phyloP scores from a whole-genome alignment of 1,284 basidiomycete species.

The Porphyrellus sp. region DNA sequence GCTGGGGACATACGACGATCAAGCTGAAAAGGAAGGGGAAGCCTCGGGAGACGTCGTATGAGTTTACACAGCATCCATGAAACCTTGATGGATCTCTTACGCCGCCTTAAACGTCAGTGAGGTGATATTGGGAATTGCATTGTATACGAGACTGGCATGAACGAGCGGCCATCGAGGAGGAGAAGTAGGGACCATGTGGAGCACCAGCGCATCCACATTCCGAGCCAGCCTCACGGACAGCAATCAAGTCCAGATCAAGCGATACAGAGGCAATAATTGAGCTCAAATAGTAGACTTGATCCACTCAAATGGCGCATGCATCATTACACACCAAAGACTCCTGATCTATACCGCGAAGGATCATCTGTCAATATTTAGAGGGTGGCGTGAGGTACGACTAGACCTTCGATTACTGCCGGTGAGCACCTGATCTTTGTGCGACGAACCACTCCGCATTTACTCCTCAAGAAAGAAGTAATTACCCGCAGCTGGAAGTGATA shows the following conservation, averaged over 20 bases:
- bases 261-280: background rate
- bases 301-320: conserved; percentile 13
- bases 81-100: background rate
- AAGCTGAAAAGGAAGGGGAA: conserved; percentile 2
- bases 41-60: background rate
- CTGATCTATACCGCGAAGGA: conserved; percentile 11
- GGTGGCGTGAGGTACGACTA: conserved; percentile 5
- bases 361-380: conserved; percentile 13
- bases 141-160: too few relatives aligned
- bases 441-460: conserved; percentile 33
- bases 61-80: background rate
- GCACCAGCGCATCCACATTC: background rate
- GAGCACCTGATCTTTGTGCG: background rate
- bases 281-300: conserved; percentile 7
- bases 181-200: background rate
- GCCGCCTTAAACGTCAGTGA: background rate
- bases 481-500: conserved; percentile 52
- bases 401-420: conserved; percentile 14
- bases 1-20: background rate
- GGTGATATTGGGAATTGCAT: background rate
- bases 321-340: conserved; percentile 9
- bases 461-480: conserved; percentile 93
- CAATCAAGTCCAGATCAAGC: background rate
- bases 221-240: background rate
- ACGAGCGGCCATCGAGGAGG: background rate